Conservation (phyloP, 176 grass and related monocot species). For the Zoysia japonica region DNA sequence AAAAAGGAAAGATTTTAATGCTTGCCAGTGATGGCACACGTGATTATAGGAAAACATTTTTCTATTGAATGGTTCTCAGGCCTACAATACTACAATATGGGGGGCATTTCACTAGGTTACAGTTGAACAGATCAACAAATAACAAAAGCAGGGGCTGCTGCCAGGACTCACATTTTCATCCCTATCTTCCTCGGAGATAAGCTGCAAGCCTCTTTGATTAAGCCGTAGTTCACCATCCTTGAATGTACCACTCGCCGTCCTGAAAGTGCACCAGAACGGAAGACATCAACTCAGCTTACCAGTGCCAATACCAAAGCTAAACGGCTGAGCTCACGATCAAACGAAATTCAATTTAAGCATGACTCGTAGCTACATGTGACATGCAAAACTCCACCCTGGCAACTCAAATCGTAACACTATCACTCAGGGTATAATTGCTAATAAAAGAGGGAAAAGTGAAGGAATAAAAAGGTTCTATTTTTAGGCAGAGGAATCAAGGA, state of each 20-base stretch:
- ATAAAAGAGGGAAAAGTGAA: neutral
- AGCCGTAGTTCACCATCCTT: slow-evolving; percentile 83
- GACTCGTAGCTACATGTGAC: neutral
- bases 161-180: slow-evolving; percentile 43
- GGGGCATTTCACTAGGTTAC: neutral
- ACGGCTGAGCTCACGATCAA: neutral
- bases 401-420: neutral
- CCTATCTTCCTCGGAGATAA: slow-evolving; percentile 66
- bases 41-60: neutral
- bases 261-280: slow-evolving; percentile 36
- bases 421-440: neutral
- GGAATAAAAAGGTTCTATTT: neutral
- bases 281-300: slow-evolving; percentile 13
- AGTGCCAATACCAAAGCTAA: neutral
- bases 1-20: neutral
- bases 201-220: slow-evolving; percentile 72
- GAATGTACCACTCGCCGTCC: slow-evolving; percentile 95
- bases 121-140: neutral
- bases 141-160: neutral
- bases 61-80: neutral
- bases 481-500: neutral
- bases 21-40: neutral
- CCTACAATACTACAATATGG: neutral
- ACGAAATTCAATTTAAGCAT: neutral
- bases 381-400: neutral